These are phyloP conservation scores for Aspergillus sparsus DNA, from an alignment of 495 filamentous ascomycete species.

Conservation along the genomic window DNA sequence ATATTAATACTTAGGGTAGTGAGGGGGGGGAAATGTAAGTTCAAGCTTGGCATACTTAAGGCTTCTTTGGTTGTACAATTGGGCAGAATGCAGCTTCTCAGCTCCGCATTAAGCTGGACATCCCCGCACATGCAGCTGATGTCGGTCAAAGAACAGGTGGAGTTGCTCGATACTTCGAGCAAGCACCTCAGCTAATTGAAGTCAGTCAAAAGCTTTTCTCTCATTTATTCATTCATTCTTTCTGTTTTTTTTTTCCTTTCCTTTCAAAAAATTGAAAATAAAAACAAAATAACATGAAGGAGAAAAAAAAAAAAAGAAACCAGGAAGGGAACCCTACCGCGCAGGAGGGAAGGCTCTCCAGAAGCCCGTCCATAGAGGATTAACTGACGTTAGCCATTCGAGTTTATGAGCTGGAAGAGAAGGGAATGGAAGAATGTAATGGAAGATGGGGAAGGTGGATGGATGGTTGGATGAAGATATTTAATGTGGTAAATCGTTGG, in stretches of 20 bases:
- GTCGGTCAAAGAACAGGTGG: neutral
- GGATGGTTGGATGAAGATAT: no score
- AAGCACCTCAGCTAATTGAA: conserved; percentile 3
- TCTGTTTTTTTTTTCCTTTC: neutral
- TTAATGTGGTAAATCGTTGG: no score
- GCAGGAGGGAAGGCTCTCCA: conserved; percentile 2
- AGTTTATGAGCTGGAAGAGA: neutral
- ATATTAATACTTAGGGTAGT: no score
- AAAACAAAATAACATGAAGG: neutral
- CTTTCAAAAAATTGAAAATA: neutral
- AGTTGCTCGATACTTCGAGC: neutral
- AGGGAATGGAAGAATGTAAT: neutral
- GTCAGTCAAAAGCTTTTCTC: neutral
- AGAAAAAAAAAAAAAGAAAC: neutral
- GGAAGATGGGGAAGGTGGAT: no score
- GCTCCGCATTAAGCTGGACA: conserved; percentile 1
- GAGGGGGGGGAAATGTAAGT: neutral
- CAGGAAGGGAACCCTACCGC: neutral
- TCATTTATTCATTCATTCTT: no score
- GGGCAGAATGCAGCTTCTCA: neutral
- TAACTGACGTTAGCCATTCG: neutral
- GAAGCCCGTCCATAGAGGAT: conserved; percentile 4
- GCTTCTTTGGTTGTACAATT: conserved; percentile 2
- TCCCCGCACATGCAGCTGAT: conserved; percentile 9
- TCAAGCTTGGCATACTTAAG: neutral